Percentiles rank a stretch among this genome's conserved stretches.
Conservation (phyloP, 2,329 filamentous ascomycete species). For the Colletotrichum echinochloae region DNA sequence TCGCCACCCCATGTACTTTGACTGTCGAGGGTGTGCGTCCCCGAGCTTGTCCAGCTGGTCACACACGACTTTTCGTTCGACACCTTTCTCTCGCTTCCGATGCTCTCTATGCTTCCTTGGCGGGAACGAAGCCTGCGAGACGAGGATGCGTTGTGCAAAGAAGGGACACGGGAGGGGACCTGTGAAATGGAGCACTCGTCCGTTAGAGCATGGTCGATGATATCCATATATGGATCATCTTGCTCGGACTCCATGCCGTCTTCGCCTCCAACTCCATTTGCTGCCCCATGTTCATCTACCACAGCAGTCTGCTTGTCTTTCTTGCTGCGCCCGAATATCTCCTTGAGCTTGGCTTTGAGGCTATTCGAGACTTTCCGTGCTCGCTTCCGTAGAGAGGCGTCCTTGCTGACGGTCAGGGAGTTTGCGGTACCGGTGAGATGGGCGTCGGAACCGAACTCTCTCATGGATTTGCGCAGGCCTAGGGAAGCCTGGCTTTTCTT, state of each 20-base stretch:
- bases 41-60: constrained; percentile 79
- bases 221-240: constrained; percentile 49
- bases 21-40: constrained; percentile 65
- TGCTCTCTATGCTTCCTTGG: constrained; percentile 66
- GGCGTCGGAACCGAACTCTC: constrained; percentile 47
- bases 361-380: constrained; percentile 72
- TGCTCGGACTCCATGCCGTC: constrained; percentile 14
- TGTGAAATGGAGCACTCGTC: constrained; percentile 60
- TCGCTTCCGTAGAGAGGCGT: constrained; percentile 57
- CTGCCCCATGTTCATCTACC: constrained; percentile 65
- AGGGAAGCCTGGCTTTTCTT: constrained; percentile 50
- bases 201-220: constrained; percentile 50
- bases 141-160: constrained; percentile 60
- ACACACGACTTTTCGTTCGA: constrained; percentile 71
- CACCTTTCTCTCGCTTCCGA: constrained; percentile 53
- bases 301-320: constrained; percentile 55
- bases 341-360: constrained; percentile 71
- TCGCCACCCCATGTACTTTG: constrained; percentile 52
- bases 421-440: constrained; percentile 45
- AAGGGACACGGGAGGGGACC: constrained; percentile 63
- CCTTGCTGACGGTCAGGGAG: constrained; percentile 11
- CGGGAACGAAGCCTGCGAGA: constrained; percentile 63
- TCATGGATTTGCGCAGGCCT: constrained; percentile 62
- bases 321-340: constrained; percentile 62
- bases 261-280: not conserved